Evolutionary conservation across 352 stramenopile species (phyloP), one percentile per base, ranked within the genome.

Genomic region (Ophiocytium majus): DNA sequence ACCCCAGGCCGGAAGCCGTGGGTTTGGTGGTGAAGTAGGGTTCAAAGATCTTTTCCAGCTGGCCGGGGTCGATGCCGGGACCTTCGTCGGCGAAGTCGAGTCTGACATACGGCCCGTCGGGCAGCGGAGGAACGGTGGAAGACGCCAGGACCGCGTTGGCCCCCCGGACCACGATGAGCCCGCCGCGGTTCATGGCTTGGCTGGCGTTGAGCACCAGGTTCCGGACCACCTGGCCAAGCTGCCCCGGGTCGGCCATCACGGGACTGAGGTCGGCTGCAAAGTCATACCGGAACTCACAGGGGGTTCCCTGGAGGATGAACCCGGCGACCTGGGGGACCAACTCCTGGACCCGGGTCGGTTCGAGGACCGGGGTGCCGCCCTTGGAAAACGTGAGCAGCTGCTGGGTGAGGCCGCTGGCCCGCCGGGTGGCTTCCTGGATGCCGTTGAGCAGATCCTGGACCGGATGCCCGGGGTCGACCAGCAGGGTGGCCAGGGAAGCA

Each of bases 191-290:
- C 57, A 71, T 71, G 19, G 57, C 57, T 23, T 71, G 19, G 57
- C 57, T 23, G 23, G 57, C 57, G 57, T 71, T 71, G 57, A 71
- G 23, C 23, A 71, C 57, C 23, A 71, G 57, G 57, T 71, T 71
- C 23, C 23, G 19, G 57, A 71, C 19, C 57, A 71, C 57, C 57
- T 71, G 57, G 23, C 19, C 23, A 71, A 71, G 57, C 57, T 71
- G 57, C 28, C 57, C 57, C 57, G 57, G 57, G 28, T 71, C 57
- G 57, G 57, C 57, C 28, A 23, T 28, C 19, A 71, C 28, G 28
- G 23, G 23, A 23, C 19, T 28, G 57, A 71, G 57, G 23, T 71
- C 57, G 19, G n/a, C n/a, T n/a, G n/a, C n/a, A n/a, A n/a, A n/a
- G n/a, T n/a, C n/a, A n/a, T n/a, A n/a, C n/a, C n/a, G n/a, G n/a